Evolutionary conservation across 2,329 filamentous ascomycete genomes (phyloP).

Genomic region (Bisporella sp.): DNA sequence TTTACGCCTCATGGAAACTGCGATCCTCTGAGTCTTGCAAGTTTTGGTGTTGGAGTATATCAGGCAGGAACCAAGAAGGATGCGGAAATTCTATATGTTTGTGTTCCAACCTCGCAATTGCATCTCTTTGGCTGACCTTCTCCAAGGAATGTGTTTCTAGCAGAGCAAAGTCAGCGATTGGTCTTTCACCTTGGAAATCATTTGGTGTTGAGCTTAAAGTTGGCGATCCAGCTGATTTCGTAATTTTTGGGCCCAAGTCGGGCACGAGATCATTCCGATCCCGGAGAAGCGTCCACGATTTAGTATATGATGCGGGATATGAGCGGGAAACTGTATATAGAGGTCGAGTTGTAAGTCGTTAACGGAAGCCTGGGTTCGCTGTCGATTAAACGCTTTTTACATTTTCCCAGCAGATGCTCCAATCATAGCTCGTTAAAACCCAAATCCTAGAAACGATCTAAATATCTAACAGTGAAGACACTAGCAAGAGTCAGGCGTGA

Average conservation of each 20-base stretch:
- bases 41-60: slow-evolving; percentile 58
- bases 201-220: slow-evolving; percentile 13
- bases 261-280: slow-evolving; percentile 14
- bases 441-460: too few species aligned
- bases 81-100: slow-evolving; percentile 49
- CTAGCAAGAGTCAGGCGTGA: too few species aligned
- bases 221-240: slow-evolving; percentile 22
- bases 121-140: slow-evolving; percentile 4
- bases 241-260: slow-evolving; percentile 19
- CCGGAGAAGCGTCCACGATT: slow-evolving; percentile 20
- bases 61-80: slow-evolving; percentile 56
- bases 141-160: slow-evolving; percentile 24
- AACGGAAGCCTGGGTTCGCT: neutral
- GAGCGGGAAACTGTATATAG: slow-evolving; percentile 15
- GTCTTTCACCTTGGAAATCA: slow-evolving; percentile 9
- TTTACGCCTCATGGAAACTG: slow-evolving; percentile 65
- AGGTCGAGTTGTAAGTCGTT: slow-evolving; percentile 1
- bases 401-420: too few species aligned
- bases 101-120: slow-evolving; percentile 17
- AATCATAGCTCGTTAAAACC: too few species aligned
- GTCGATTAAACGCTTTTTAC: too few species aligned
- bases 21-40: slow-evolving; percentile 58
- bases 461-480: too few species aligned
- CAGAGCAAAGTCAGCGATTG: slow-evolving; percentile 24
- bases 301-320: slow-evolving; percentile 23